phyloP scores from a whole-genome alignment of 768 basidiomycete genomes.

The Mycena sanguinolenta region DNA sequence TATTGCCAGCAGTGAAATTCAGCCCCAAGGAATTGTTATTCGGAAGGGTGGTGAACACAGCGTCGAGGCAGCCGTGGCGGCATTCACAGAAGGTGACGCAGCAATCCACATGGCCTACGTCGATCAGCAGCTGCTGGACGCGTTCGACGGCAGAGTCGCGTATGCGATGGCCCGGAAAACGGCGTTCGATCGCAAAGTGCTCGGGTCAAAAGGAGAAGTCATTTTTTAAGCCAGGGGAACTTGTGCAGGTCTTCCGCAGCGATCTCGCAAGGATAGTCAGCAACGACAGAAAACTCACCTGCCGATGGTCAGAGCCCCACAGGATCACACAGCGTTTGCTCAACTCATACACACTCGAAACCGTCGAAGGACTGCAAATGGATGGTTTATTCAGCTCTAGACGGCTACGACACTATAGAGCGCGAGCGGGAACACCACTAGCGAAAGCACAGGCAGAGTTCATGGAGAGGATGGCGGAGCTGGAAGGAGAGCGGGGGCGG shows the following conservation, averaged over 20 bases:
- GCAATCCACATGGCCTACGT: slow-evolving; percentile 45
- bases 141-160: slow-evolving; percentile 36
- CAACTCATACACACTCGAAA: background rate
- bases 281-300: background rate
- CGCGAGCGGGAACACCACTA: background rate
- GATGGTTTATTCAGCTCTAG: background rate
- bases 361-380: background rate
- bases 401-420: background rate
- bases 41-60: slow-evolving; percentile 45
- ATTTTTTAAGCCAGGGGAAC: background rate
- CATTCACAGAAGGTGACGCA: background rate
- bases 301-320: background rate
- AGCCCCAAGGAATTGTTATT: slow-evolving; percentile 20
- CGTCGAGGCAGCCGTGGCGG: background rate
- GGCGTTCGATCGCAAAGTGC: slow-evolving; percentile 38
- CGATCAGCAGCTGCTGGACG: slow-evolving; percentile 45
- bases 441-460: too few relatives aligned
- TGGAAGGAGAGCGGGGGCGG: too few relatives aligned
- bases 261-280: background rate
- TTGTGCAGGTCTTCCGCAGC: background rate
- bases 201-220: background rate
- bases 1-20: background rate
- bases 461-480: too few relatives aligned
- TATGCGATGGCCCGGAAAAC: slow-evolving; percentile 35
- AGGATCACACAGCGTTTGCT: background rate